Evolutionary conservation across 768 basidiomycete species (phyloP).

Genomic region (Serendipita vermifera): DNA sequence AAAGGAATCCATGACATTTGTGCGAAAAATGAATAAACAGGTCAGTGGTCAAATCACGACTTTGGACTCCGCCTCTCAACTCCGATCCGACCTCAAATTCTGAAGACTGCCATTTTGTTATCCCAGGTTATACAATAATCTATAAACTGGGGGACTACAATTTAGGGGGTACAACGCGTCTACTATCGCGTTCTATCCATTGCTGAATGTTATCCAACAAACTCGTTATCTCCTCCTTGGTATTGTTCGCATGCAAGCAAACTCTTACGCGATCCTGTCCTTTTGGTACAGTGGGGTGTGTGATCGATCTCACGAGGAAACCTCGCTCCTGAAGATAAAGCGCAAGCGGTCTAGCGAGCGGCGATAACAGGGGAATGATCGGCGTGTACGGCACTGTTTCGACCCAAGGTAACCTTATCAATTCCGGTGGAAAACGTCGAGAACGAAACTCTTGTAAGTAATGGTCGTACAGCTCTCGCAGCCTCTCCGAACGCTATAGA

Average conservation of each 20-base stretch:
- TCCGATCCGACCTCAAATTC: no score
- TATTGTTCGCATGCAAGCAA: conserved; percentile 77
- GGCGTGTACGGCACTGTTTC: conserved; percentile 39
- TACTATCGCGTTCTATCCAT: conserved; percentile 19
- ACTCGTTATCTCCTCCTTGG: conserved; percentile 43
- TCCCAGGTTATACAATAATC: no score
- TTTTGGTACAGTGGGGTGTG: conserved; percentile 80
- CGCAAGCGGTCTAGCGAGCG: conserved; percentile 62
- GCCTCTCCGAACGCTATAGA: conserved; percentile 23
- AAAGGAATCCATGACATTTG: no score
- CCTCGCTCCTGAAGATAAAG: conserved; percentile 40
- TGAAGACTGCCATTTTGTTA: no score
- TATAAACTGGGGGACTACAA: no score
- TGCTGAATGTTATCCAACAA: conserved; percentile 36
- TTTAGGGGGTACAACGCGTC: background rate
- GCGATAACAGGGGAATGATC: conserved; percentile 75
- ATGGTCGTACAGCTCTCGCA: conserved; percentile 20
- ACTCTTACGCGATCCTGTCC: conserved; percentile 75
- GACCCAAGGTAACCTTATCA: conserved; percentile 4
- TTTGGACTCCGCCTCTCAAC: no score
- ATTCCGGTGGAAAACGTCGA: conserved; percentile 18
- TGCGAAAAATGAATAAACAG: no score
- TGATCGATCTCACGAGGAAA: conserved; percentile 57
- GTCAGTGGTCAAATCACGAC: no score
- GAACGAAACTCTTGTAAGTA: conserved; percentile 14